Conservation (phyloP, 164 flowering plant genomes). For the Magnolia sinica region DNA sequence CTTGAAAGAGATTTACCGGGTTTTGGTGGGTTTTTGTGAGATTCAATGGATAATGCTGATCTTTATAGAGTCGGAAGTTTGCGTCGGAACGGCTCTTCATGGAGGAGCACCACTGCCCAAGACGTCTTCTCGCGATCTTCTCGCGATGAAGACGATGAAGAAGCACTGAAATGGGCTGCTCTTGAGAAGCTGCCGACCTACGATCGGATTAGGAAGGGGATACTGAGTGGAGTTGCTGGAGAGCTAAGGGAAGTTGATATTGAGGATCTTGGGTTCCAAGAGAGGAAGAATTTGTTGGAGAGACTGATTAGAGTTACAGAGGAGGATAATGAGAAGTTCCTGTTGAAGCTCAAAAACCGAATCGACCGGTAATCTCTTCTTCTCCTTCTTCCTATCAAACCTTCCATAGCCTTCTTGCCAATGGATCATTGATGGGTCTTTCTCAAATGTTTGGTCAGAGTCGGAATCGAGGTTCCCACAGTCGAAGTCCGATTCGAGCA, state of each 20-base stretch:
- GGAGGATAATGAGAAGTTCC: constrained; percentile 64
- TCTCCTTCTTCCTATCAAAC: not conserved
- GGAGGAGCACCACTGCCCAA: constrained; percentile 25
- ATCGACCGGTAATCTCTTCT: constrained; percentile 25
- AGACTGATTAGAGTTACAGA: constrained; percentile 56
- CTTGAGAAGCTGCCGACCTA: constrained; percentile 49
- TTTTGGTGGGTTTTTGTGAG: constrained; percentile 2
- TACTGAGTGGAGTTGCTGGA: constrained; percentile 26
- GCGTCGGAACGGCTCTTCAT: constrained; percentile 23
- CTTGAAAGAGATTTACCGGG: not conserved
- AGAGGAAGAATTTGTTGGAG: constrained; percentile 43
- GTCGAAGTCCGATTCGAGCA: constrained; percentile 42
- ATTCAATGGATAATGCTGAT: constrained; percentile 22
- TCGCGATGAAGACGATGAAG: constrained; percentile 43
- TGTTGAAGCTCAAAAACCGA: constrained; percentile 55
- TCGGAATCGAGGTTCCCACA: constrained; percentile 42
- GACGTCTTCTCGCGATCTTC: constrained; percentile 34
- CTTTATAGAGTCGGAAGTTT: constrained; percentile 23
- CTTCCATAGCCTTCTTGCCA: not conserved
- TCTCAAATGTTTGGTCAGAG: constrained; percentile 22
- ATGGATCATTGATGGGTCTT: not conserved
- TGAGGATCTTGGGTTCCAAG: constrained; percentile 31
- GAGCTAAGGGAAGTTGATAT: constrained; percentile 31
- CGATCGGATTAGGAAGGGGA: constrained; percentile 37
- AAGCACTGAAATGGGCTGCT: constrained; percentile 55